Percentiles rank a stretch among this genome's conserved stretches.
These are phyloP conservation scores for Naganishia sp. DNA, from an alignment of 1,284 basidiomycete genomes.

Conservation along the genomic window DNA sequence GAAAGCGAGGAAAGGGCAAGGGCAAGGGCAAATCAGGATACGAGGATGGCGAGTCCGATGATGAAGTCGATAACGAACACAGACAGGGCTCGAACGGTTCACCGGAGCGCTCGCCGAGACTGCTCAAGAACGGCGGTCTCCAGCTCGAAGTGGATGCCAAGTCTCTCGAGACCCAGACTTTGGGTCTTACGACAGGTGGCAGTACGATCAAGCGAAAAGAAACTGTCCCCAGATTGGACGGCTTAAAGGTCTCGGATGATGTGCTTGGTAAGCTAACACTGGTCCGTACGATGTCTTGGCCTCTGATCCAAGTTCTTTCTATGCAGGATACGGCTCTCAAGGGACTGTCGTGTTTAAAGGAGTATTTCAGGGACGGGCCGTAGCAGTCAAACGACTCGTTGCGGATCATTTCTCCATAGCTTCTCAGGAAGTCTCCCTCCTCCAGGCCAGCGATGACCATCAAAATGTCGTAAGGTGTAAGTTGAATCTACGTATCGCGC, in stretches of 20 bases:
- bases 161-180: not conserved
- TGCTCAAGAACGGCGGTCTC: constrained; percentile 40
- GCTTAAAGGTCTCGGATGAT: constrained; percentile 69
- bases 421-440: constrained; percentile 86
- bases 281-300: not conserved
- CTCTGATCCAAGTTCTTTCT: constrained; percentile 9
- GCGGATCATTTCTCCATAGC: constrained; percentile 95
- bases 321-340: constrained; percentile 91
- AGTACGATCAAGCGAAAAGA: constrained; percentile 9
- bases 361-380: constrained; percentile 89
- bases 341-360: constrained; percentile 94
- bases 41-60: constrained; percentile 53
- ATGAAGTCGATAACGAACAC: constrained; percentile 46
- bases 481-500: constrained; percentile 1
- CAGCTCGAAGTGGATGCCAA: not conserved
- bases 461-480: constrained; percentile 89
- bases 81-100: constrained; percentile 32
- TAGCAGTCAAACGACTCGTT: constrained; percentile 93
- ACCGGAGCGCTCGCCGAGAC: constrained; percentile 21
- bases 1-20: constrained; percentile 53
- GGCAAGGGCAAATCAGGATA: constrained; percentile 58
- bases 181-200: not conserved
- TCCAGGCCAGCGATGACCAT: constrained; percentile 96
- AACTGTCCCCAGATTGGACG: constrained; percentile 47
- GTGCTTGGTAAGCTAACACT: constrained; percentile 66